Evolutionary conservation across 805 yeast species (phyloP).

Genomic region (Clavispora asparagi): DNA sequence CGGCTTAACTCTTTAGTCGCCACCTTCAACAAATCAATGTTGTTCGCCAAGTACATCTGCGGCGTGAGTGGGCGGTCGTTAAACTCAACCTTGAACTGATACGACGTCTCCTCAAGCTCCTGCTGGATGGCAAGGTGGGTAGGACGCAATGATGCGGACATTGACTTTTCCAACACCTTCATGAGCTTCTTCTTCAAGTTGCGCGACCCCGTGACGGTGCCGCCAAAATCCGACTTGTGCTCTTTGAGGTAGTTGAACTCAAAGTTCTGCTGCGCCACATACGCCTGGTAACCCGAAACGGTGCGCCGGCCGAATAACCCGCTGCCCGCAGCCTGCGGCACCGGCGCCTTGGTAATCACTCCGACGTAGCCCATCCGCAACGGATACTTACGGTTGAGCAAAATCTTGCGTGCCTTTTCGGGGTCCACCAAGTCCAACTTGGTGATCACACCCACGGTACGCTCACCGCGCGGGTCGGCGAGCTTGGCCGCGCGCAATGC

Average conservation of each 20-base stretch:
- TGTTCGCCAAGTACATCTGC: conserved; percentile 87
- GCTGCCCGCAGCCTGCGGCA: conserved; percentile 9
- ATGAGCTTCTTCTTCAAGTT: conserved; percentile 74
- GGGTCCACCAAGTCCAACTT: conserved; percentile 89
- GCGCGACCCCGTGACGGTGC: conserved; percentile 73
- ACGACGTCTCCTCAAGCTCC: conserved; percentile 89
- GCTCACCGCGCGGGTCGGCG: conserved; percentile 90
- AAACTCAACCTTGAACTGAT: conserved; percentile 92
- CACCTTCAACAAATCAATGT: conserved; percentile 79
- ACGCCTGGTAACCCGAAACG: conserved; percentile 53
- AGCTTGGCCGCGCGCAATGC: conserved; percentile 85
- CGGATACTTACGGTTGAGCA: conserved; percentile 81
- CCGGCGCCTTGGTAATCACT: conserved; percentile 83
- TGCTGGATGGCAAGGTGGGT: conserved; percentile 80
- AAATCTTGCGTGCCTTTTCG: conserved; percentile 56
- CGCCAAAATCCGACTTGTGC: conserved; percentile 52
- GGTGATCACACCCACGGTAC: conserved; percentile 95
- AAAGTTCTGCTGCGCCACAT: conserved; percentile 61
- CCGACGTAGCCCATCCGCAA: conserved; percentile 97
- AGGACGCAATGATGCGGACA: conserved; percentile 85
- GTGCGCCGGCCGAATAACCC: conserved; percentile 44
- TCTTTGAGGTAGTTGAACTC: conserved; percentile 54
- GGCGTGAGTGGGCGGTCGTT: conserved; percentile 93
- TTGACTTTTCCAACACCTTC: conserved; percentile 80
- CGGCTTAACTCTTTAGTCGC: conserved; percentile 84